Evolutionary conservation across 2,329 filamentous ascomycete genomes (phyloP).

Genomic region (Phaeosphaeriaceae sp.): DNA sequence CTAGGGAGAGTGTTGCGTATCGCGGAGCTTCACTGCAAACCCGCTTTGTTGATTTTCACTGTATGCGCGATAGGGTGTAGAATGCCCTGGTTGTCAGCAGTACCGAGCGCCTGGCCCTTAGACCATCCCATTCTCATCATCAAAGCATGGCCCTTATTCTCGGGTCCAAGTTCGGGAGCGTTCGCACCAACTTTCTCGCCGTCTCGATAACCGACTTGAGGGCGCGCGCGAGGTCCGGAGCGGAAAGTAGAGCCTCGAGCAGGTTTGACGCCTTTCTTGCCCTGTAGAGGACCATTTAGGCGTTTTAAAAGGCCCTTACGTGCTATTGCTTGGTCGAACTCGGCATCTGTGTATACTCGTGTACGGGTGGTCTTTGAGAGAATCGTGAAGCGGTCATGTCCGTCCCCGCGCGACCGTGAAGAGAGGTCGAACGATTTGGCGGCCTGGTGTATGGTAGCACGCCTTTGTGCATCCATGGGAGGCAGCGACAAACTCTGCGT

Average conservation of each 20-base stretch:
- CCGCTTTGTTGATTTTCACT: conserved; percentile 85
- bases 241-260: conserved; percentile 16
- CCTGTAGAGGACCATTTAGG: conserved; percentile 29
- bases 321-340: conserved; percentile 54
- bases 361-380: conserved; percentile 78
- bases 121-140: conserved; percentile 98
- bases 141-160: conserved; percentile 85
- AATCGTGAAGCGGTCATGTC: conserved; percentile 74
- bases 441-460: conserved; percentile 81
- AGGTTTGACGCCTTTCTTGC: conserved; percentile 9
- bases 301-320: conserved; percentile 59
- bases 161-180: conserved; percentile 81
- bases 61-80: conserved; percentile 84
- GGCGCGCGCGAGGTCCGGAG: conserved; percentile 18
- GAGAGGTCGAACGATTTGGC: conserved; percentile 78
- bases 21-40: conserved; percentile 58
- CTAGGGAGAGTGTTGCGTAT: no score
- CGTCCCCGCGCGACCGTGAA: conserved; percentile 82
- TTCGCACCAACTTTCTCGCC: conserved; percentile 87
- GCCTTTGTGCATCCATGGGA: conserved; percentile 80
- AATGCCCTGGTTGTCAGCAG: conserved; percentile 84
- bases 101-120: conserved; percentile 82
- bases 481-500: conserved; percentile 75
- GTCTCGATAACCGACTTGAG: conserved; percentile 67
- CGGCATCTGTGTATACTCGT: conserved; percentile 63